These are phyloP conservation scores for Datura wrightii DNA, from an alignment of 257 asterid genomes.

Conservation along the genomic window DNA sequence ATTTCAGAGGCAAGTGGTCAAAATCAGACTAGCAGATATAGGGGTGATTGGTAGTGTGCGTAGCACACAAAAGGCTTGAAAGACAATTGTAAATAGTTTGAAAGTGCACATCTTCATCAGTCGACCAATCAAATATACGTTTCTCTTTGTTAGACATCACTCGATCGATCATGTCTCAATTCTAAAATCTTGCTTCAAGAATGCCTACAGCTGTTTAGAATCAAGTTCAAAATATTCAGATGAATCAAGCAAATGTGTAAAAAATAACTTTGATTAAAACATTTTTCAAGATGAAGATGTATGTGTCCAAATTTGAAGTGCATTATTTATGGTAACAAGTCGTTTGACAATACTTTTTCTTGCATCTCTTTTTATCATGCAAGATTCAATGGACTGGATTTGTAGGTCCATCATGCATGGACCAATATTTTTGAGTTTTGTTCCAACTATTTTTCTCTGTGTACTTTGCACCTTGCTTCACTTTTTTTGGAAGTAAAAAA, in stretches of 20 bases:
- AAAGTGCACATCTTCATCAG: no score
- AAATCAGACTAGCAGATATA: neutral
- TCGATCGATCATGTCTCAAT: neutral
- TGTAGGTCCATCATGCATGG: slow-evolving; percentile 13
- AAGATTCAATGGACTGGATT: slow-evolving; percentile 38
- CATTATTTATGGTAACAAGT: neutral
- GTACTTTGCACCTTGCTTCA: neutral
- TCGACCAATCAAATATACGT: neutral
- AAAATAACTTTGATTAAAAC: neutral
- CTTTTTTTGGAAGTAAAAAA: neutral
- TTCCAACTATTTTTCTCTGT: neutral
- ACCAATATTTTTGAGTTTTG: neutral
- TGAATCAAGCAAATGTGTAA: neutral
- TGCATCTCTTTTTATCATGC: neutral
- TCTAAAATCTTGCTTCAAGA: neutral
- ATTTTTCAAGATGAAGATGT: neutral
- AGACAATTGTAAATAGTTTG: no score
- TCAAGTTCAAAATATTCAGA: neutral
- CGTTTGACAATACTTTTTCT: neutral
- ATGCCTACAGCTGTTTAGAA: neutral
- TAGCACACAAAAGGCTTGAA: no score
- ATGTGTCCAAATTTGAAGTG: neutral
- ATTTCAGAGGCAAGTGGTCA: neutral
- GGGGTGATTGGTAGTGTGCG: no score
- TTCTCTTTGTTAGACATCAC: neutral